Evolutionary conservation across 1,139 yeast species (phyloP).

Genomic region (Yamadazyma buinensis): DNA sequence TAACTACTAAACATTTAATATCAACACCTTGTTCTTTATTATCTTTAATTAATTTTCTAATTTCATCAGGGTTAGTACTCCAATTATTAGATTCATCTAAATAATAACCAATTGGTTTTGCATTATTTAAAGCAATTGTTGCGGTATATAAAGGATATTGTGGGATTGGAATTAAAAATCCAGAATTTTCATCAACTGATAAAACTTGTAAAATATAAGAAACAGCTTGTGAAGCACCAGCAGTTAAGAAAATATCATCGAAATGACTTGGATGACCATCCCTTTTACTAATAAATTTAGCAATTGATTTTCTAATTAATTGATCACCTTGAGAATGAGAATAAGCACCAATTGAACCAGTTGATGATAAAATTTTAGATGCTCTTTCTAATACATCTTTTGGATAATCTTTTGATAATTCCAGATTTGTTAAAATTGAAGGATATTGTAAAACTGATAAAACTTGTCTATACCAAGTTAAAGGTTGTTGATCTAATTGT

Average conservation of each 20-base stretch:
- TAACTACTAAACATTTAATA: conserved; percentile 82
- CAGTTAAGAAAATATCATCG: conserved; percentile 74
- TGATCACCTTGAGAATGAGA: conserved; percentile 88
- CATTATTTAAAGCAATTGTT: conserved; percentile 74
- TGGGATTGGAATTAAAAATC: conserved; percentile 93
- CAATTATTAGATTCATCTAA: conserved; percentile 77
- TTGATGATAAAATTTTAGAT: conserved; percentile 47
- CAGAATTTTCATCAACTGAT: conserved; percentile 63
- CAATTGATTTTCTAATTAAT: conserved; percentile 69
- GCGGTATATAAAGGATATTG: conserved; percentile 98
- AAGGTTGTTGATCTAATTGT: conserved; percentile 88
- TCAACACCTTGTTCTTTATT: conserved; percentile 53
- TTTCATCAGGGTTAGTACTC: conserved; percentile 73
- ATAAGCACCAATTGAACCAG: conserved; percentile 91
- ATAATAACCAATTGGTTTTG: conserved; percentile 84
- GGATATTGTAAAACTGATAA: conserved; percentile 85
- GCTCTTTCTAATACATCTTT: conserved; percentile 76
- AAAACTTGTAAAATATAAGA: conserved; percentile 68
- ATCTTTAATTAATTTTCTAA: conserved; percentile 52
- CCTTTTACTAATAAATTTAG: conserved; percentile 70
- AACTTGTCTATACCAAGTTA: conserved; percentile 94
- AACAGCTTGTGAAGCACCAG: conserved; percentile 94
- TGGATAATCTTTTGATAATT: conserved; percentile 45
- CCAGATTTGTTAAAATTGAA: conserved; percentile 40
- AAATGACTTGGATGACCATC: conserved; percentile 53